A percentile compares a stretch with the other conserved stretches of the same genome.
Conservation (phyloP, 2,329 filamentous ascomycete genomes). For the Periconia sp. region DNA sequence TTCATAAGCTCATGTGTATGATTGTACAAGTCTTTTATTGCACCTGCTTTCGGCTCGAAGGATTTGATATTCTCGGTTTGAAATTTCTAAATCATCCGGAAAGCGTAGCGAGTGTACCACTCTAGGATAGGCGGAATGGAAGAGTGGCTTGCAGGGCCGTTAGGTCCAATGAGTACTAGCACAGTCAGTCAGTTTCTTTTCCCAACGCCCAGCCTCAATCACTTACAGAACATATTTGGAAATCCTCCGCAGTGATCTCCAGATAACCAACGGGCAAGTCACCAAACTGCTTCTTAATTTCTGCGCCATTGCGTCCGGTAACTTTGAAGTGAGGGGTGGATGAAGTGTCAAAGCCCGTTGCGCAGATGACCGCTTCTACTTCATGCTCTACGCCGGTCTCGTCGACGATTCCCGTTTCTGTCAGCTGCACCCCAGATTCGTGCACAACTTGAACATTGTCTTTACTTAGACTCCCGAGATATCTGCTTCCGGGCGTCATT, state of each 20-base stretch:
- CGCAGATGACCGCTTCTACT: constrained; percentile 43
- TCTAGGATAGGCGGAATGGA: too few relatives aligned
- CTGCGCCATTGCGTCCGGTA: constrained; percentile 4
- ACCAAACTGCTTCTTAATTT: not conserved
- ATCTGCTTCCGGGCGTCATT: constrained; percentile 6
- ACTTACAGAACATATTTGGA: constrained; percentile 2
- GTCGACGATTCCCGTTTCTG: constrained; percentile 2
- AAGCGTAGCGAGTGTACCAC: too few relatives aligned
- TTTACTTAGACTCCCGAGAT: constrained; percentile 3
- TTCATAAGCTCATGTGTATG: too few relatives aligned
- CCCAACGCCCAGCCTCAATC: too few relatives aligned
- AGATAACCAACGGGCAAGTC: constrained; percentile 1
- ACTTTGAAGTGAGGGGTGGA: constrained; percentile 4
- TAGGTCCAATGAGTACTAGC: too few relatives aligned
- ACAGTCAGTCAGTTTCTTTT: too few relatives aligned
- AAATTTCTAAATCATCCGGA: too few relatives aligned
- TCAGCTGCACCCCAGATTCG: not conserved
- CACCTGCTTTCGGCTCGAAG: too few relatives aligned
- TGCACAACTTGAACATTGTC: constrained; percentile 2
- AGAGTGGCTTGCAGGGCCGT: too few relatives aligned
- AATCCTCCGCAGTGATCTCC: not conserved
- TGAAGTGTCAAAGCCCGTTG: constrained; percentile 44
- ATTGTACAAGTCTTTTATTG: too few relatives aligned
- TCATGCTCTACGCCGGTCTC: constrained; percentile 15
- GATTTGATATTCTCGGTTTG: too few relatives aligned